phyloP scores from a whole-genome alignment of 768 basidiomycete species.

The Suillus tomentosus region DNA sequence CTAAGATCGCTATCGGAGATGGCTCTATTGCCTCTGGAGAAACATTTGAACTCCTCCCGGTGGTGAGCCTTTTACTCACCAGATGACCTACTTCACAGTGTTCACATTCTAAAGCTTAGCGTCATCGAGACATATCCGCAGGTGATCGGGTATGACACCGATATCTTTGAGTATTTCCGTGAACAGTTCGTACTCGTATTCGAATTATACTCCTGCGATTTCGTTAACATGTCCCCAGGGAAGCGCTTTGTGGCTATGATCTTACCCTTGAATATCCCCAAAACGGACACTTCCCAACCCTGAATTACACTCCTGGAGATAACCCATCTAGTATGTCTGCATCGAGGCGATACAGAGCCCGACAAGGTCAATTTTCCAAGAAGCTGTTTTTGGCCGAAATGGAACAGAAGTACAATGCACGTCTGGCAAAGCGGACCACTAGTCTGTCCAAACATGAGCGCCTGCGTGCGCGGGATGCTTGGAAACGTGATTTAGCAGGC shows the following conservation, averaged over 20 bases:
- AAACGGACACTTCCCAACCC: slow-evolving; percentile 47
- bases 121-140: slow-evolving; percentile 76
- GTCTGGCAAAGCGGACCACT: slow-evolving; percentile 26
- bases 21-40: slow-evolving; percentile 55
- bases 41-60: slow-evolving; percentile 55
- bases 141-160: slow-evolving; percentile 69
- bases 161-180: slow-evolving; percentile 67
- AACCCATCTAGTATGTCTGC: slow-evolving; percentile 7
- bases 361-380: slow-evolving; percentile 20
- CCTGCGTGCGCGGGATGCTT: slow-evolving; percentile 25
- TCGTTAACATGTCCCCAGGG: slow-evolving; percentile 37
- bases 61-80: slow-evolving; percentile 40
- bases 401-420: slow-evolving; percentile 22
- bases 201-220: not conserved
- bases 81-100: slow-evolving; percentile 2
- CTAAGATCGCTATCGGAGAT: slow-evolving; percentile 73
- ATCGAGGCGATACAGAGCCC: slow-evolving; percentile 20
- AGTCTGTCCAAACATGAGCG: slow-evolving; percentile 28
- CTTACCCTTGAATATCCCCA: slow-evolving; percentile 73
- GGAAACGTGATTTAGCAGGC: slow-evolving; percentile 50
- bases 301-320: slow-evolving; percentile 22
- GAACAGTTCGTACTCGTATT: slow-evolving; percentile 51
- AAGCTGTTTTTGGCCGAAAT: slow-evolving; percentile 24
- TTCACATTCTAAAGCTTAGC: slow-evolving; percentile 40
- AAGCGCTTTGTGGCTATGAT: slow-evolving; percentile 63